These are phyloP conservation scores for Mucor irregularis DNA, from an alignment of 371 early-diverging fungal genomes.

Conservation along the genomic window DNA sequence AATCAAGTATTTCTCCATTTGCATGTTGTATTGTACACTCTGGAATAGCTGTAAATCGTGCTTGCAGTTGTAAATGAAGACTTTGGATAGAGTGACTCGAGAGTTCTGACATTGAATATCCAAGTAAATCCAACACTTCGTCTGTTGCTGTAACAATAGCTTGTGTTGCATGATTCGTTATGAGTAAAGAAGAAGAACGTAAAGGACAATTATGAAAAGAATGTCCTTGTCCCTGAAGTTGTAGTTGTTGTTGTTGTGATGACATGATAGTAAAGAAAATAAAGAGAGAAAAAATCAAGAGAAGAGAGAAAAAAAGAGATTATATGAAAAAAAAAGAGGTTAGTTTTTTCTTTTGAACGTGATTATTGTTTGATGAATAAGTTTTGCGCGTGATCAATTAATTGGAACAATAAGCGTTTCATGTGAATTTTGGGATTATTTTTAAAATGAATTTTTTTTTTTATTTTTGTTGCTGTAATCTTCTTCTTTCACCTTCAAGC, in stretches of 20 bases:
- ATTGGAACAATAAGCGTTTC: too few relatives aligned
- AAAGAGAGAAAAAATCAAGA: constrained; percentile 5
- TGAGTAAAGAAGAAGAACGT: constrained; percentile 32
- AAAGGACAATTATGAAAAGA: constrained; percentile 29
- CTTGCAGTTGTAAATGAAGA: constrained; percentile 5
- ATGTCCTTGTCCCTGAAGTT: too few relatives aligned
- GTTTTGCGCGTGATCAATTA: too few relatives aligned
- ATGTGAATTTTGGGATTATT: too few relatives aligned
- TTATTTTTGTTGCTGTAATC: constrained; percentile 21
- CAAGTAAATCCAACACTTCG: constrained; percentile 33
- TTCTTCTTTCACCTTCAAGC: constrained; percentile 61
- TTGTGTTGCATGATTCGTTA: constrained; percentile 25
- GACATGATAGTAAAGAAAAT: neutral
- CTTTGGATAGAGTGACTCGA: constrained; percentile 12
- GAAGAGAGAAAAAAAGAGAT: too few relatives aligned
- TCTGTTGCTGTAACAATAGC: constrained; percentile 45
- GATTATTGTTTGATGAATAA: neutral
- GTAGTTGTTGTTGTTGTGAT: too few relatives aligned
- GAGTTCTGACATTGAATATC: constrained; percentile 23
- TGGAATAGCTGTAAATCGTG: constrained; percentile 16
- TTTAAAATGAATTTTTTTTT: neutral
- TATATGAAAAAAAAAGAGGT: neutral
- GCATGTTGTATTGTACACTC: constrained; percentile 19
- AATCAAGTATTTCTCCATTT: constrained; percentile 8
- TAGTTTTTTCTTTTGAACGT: neutral